These are phyloP conservation scores for Phytophthora lateralis DNA, from an alignment of 352 stramenopile genomes.

Conservation along the genomic window DNA sequence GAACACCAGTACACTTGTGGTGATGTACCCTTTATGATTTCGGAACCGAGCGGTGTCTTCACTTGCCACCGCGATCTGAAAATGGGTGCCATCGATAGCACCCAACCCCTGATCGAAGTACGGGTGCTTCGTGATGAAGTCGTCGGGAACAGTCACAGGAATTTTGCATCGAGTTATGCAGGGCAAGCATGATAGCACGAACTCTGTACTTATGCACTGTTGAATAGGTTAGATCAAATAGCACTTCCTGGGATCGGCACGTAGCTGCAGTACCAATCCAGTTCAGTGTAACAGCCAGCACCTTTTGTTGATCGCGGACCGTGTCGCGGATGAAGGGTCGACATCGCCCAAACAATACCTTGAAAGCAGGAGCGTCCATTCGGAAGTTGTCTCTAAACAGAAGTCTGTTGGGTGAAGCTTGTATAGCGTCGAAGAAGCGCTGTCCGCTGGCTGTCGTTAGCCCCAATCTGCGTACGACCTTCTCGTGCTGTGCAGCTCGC, in stretches of 20 bases:
- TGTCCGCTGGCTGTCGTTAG: not conserved
- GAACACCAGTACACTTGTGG: conserved; percentile 4
- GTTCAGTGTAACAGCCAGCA: not conserved
- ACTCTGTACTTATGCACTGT: conserved; percentile 13
- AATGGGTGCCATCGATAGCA: conserved; percentile 12
- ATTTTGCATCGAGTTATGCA: not conserved
- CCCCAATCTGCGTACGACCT: not conserved
- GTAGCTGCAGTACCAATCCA: conserved; percentile 7
- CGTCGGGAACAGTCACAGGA: not conserved
- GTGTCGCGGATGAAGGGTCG: not conserved
- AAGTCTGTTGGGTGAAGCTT: not conserved
- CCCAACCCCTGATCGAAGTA: conserved; percentile 10
- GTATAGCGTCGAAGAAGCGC: conserved; percentile 1
- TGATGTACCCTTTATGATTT: conserved; percentile 6
- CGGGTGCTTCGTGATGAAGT: not conserved
- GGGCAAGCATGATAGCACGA: too few relatives aligned
- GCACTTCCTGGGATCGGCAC: conserved; percentile 4
- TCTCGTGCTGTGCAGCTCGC: not conserved
- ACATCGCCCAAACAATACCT: not conserved
- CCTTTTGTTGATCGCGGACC: not conserved
- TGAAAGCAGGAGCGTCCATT: conserved; percentile 1
- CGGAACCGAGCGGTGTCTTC: conserved; percentile 1
- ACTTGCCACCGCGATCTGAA: not conserved
- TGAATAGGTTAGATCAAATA: conserved; percentile 2
- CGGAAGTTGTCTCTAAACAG: conserved; percentile 13